These are phyloP conservation scores for Fusarium fujikuroi DNA, from an alignment of 2,329 filamentous ascomycete species.

Conservation along the genomic window DNA sequence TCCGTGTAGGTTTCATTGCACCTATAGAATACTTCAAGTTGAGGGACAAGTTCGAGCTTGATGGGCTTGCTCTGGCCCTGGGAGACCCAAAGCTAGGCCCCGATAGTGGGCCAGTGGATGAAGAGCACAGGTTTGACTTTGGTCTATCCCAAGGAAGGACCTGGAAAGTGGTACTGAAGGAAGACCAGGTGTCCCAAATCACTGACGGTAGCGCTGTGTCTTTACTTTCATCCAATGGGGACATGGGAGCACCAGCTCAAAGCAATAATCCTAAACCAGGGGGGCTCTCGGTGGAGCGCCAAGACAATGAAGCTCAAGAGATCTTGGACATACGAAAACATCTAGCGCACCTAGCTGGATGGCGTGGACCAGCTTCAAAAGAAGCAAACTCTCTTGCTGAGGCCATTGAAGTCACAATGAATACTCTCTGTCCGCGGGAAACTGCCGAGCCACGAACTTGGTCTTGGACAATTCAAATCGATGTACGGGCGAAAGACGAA, in stretches of 20 bases:
- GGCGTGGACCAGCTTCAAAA: neutral
- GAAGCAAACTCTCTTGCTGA: neutral
- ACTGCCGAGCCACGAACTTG: neutral
- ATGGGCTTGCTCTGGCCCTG: neutral
- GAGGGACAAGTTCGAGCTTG: neutral
- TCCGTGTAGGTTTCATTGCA: neutral
- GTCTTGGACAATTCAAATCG: neutral
- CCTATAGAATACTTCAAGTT: neutral
- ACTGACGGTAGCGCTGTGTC: no score
- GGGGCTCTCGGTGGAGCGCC: neutral
- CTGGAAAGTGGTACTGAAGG: no score
- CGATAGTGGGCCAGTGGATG: no score
- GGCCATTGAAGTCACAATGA: neutral
- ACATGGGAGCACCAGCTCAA: neutral
- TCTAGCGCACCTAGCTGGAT: neutral
- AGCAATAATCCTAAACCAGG: fast-evolving
- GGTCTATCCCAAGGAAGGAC: no score
- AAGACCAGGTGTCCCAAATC: no score
- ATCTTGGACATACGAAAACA: neutral
- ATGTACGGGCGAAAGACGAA: neutral
- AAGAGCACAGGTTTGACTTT: neutral
- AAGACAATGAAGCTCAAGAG: neutral
- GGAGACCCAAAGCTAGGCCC: neutral
- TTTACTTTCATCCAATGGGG: no score
- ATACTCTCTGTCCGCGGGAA: neutral